Percentiles rank a stretch among this genome's conserved stretches.
Conservation (phyloP, 2,329 filamentous ascomycete species). For the Bimuria novae-zelandiae region DNA sequence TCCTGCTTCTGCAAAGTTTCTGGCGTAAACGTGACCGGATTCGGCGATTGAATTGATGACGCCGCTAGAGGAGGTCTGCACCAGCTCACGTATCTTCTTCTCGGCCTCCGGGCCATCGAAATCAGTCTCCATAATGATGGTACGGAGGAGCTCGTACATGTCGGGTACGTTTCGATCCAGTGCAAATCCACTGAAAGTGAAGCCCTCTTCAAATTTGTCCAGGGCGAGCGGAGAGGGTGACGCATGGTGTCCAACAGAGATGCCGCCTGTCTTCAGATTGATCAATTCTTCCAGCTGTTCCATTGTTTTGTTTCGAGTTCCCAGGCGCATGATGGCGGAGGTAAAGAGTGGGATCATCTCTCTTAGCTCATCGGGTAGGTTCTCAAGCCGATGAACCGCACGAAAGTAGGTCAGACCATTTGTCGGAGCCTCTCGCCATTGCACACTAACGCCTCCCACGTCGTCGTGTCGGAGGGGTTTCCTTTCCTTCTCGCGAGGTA, state of each 20-base stretch:
- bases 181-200: conserved; percentile 84
- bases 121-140: conserved; percentile 82
- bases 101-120: conserved; percentile 84
- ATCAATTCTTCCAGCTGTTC: conserved; percentile 95
- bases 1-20: conserved; percentile 79
- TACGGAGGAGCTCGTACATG: conserved; percentile 86
- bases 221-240: conserved; percentile 76
- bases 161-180: conserved; percentile 86
- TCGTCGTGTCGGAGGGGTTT: conserved; percentile 66
- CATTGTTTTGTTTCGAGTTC: conserved; percentile 85
- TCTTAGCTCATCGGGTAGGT: conserved; percentile 82
- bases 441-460: conserved; percentile 69
- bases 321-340: conserved; percentile 89
- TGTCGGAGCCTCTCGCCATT: conserved; percentile 91
- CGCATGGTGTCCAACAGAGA: conserved; percentile 84
- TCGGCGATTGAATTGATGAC: conserved; percentile 91
- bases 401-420: conserved; percentile 97
- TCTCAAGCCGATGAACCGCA: conserved; percentile 78
- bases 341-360: conserved; percentile 87
- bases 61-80: conserved; percentile 85
- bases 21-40: conserved; percentile 84
- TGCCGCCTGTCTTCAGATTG: conserved; percentile 92
- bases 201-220: conserved; percentile 73
- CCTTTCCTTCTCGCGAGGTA: conserved; percentile 76
- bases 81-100: conserved; percentile 79